Evolutionary conservation across 2,329 filamentous ascomycete species (phyloP), one percentile per base, ranked within the genome.

Genomic region (Aspergillus glaucus): DNA sequence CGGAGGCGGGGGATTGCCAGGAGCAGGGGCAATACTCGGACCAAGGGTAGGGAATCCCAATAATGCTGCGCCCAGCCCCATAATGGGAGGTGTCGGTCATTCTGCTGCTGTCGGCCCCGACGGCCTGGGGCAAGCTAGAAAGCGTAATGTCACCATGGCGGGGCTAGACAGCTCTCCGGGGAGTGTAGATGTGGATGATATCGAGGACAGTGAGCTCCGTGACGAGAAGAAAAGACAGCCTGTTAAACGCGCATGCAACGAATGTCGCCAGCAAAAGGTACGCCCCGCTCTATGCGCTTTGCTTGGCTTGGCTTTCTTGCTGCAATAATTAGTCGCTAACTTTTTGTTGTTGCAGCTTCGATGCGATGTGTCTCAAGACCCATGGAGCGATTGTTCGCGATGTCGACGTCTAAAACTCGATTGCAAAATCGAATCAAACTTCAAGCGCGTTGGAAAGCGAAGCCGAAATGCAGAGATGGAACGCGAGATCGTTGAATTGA

Each of bases 201-300:
- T 62, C 48, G 72, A 74, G 24, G 75, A 75, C 37, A 65, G 63
- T 41, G 70, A 72, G 28, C 56, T 54, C 43, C 64, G 67, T 40
- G 72, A 74, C 53, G 71, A 74, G 50, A 69, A 65, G 58, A 71
- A 65, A 50, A 64, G 70, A 50, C 69, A 69, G 49, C 74, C 75
- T 2, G 71, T 76, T 53, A 82, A 85, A 69, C 74, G 82, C 60
- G 82, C 82, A 17, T 86, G 82, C 65, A 85, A 85, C 64, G 81
- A 86, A 62, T 86, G 82, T 64, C 75, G 82, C 44, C 83, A 86
- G 66, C 82, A 86, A 61, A 86, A 86, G 74, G 82, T 85, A 55
- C 66, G 65, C 49, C 34, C 19, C 30, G 47, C 26, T 28, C 26
- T 28, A 28, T 28, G 26, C 26, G 34, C 34, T 17, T n/a, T 37